Conservation (phyloP, 257 asterid species). For the Perilla frutescens region DNA sequence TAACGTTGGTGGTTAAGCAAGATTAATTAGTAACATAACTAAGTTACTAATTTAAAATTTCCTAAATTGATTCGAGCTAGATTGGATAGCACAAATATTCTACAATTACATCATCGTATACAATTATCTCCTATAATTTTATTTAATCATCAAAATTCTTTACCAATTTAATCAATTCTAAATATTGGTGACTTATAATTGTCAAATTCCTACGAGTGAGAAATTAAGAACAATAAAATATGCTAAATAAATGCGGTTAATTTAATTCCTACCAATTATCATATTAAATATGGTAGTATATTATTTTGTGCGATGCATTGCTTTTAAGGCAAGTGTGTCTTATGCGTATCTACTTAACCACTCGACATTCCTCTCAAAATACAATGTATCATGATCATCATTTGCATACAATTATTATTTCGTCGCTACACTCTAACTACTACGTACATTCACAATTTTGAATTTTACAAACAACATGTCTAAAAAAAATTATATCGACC, state of each 20-base stretch:
- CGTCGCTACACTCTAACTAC: neutral
- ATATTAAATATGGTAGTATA: neutral
- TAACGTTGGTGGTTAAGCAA: too few relatives aligned
- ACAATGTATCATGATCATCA: constrained; percentile 4
- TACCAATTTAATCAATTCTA: too few relatives aligned
- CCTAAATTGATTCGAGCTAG: too few relatives aligned
- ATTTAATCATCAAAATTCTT: too few relatives aligned
- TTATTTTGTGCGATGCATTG: neutral
- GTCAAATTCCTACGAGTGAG: neutral
- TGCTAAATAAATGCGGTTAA: too few relatives aligned
- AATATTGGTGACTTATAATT: neutral
- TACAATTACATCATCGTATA: neutral
- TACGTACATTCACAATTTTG: neutral
- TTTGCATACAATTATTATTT: constrained; percentile 11
- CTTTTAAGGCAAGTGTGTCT: constrained; percentile 41
- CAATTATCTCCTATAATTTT: too few relatives aligned
- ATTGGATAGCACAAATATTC: neutral
- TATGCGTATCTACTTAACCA: constrained; percentile 31
- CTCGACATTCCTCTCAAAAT: constrained; percentile 3
- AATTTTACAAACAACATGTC: neutral
- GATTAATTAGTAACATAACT: neutral
- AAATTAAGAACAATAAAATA: neutral
- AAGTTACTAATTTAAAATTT: too few relatives aligned
- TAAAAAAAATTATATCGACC: too few relatives aligned
- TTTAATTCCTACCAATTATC: too few relatives aligned